A percentile compares a stretch with the other conserved stretches of the same genome.
phyloP scores from a whole-genome alignment of 139 green algal genomes.

The Chlamydomonas incerta region DNA sequence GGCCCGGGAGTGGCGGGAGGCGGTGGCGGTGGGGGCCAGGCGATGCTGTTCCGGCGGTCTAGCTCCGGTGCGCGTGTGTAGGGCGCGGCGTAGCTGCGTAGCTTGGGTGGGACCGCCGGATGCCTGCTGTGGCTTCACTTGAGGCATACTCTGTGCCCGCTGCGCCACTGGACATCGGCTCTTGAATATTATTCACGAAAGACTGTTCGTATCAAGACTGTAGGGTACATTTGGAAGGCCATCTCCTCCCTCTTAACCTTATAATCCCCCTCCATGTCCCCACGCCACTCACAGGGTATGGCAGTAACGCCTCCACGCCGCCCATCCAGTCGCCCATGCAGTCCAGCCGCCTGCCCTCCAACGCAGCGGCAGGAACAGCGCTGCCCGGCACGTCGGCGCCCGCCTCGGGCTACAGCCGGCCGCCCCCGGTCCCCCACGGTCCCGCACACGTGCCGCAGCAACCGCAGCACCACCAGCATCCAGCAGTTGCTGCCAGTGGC shows the following conservation, averaged over 20 bases:
- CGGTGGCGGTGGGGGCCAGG: background rate
- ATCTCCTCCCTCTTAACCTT: no score
- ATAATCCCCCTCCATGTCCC: no score
- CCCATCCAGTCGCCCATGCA: background rate
- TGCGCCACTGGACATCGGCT: no score
- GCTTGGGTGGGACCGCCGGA: no score
- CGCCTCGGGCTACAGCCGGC: background rate
- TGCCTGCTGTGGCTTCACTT: no score
- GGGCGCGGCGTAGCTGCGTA: no score
- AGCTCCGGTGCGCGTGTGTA: slow-evolving; percentile 13
- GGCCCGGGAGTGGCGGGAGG: background rate
- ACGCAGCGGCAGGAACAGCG: background rate
- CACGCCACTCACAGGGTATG: slow-evolving; percentile 17
- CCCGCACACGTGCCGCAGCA: background rate
- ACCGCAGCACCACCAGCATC: background rate
- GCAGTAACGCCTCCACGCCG: slow-evolving; percentile 30
- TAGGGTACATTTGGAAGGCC: no score
- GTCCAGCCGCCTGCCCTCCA: background rate
- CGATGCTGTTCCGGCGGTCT: background rate
- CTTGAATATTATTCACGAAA: no score
- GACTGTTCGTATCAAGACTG: no score
- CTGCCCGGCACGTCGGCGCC: background rate
- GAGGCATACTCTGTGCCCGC: no score
- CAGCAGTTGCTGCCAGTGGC: background rate
- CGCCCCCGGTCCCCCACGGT: background rate